These are phyloP conservation scores for Trichomonas tenax DNA, from an alignment of 208 protist species.

Conservation along the genomic window DNA sequence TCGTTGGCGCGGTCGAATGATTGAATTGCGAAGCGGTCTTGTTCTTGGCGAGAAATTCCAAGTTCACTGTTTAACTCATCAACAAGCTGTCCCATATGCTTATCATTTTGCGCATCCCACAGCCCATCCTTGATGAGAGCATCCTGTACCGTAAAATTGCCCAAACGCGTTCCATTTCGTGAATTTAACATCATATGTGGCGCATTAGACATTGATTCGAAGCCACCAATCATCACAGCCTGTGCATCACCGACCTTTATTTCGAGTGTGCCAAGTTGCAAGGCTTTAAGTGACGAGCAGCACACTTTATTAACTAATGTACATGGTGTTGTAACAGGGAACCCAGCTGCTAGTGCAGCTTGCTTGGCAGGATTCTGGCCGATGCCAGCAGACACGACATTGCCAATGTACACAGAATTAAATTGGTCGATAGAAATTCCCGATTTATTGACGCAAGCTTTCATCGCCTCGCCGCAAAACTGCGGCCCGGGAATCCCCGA, in stretches of 20 bases:
- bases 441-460: conserved; percentile 18
- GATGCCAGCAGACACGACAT: conserved; percentile 32
- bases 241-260: conserved; percentile 30
- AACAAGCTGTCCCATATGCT: conserved; percentile 59
- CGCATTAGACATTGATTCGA: conserved; percentile 60
- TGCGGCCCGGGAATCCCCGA: conserved; percentile 24
- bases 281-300: conserved; percentile 38
- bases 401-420: conserved; percentile 37
- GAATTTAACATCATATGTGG: conserved; percentile 52
- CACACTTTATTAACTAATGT: conserved; percentile 48
- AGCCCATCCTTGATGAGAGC: conserved; percentile 57
- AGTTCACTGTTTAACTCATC: conserved; percentile 63
- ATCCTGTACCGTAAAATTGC: conserved; percentile 34
- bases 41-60: conserved; percentile 59
- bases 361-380: conserved; percentile 43
- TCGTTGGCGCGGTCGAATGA: conserved; percentile 59
- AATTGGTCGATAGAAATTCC: conserved; percentile 24
- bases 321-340: conserved; percentile 27
- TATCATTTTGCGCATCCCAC: conserved; percentile 50
- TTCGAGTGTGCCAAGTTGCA: conserved; percentile 30
- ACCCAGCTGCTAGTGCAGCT: conserved; percentile 29
- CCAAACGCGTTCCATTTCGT: conserved; percentile 34
- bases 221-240: conserved; percentile 38
- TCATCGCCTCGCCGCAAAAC: conserved; percentile 35
- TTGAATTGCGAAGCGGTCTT: conserved; percentile 67